Evolutionary conservation across 306 rosid species (phyloP).

Genomic region (Sicyos edulis): DNA sequence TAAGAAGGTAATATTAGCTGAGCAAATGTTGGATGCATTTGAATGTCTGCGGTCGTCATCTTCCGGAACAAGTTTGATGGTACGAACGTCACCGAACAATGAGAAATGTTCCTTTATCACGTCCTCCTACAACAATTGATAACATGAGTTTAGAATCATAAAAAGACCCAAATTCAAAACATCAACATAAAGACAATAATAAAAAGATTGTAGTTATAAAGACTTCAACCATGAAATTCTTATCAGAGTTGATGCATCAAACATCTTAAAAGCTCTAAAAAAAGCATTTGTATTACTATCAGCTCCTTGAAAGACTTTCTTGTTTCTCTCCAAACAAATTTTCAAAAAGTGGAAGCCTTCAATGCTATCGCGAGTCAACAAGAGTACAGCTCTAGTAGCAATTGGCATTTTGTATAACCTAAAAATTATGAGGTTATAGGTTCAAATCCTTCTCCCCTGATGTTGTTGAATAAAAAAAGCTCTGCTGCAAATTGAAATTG

Average conservation of each 20-base stretch:
- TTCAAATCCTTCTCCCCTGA: too few relatives aligned
- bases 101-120: constrained; percentile 70
- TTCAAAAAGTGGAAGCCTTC: not conserved
- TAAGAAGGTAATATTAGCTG: constrained; percentile 17
- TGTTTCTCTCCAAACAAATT: not conserved
- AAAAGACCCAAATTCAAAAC: not conserved
- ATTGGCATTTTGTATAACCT: too few relatives aligned
- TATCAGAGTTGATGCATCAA: not conserved
- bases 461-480: not conserved
- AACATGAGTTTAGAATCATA: not conserved
- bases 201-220: not conserved
- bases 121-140: constrained; percentile 41
- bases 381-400: too few relatives aligned
- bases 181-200: not conserved
- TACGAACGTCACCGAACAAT: constrained; percentile 49
- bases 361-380: not conserved
- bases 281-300: too few relatives aligned
- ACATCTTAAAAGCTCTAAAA: too few relatives aligned
- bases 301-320: not conserved
- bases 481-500: not conserved
- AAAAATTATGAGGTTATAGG: too few relatives aligned
- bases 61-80: constrained; percentile 44
- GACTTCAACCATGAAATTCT: not conserved
- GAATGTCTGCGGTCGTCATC: constrained; percentile 28
- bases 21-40: constrained; percentile 30